A percentile compares a stretch with the other conserved stretches of the same genome.
Evolutionary conservation across 2,329 filamentous ascomycete genomes (phyloP).

Genomic region (Diaporthe australafricana): DNA sequence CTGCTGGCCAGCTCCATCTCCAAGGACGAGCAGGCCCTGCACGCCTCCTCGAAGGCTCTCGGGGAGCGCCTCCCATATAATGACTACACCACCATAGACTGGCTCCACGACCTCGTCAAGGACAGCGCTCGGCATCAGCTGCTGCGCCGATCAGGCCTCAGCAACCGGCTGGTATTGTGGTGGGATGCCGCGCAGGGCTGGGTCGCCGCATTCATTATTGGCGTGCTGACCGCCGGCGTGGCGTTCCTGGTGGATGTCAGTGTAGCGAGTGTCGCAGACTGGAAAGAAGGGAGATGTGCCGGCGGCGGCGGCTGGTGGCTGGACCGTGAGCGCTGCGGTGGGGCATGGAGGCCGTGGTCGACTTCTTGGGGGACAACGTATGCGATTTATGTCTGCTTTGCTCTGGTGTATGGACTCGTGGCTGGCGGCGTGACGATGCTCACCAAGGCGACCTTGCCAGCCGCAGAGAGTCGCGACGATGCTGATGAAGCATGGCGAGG

Average conservation of each 20-base stretch:
- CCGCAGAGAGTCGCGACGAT: slow-evolving; percentile 44
- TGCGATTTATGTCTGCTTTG: slow-evolving; percentile 43
- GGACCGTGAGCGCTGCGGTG: slow-evolving; percentile 63
- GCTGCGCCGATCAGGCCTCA: background rate
- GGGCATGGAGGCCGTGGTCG: slow-evolving; percentile 57
- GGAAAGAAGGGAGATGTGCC: slow-evolving; percentile 66
- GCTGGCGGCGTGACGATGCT: slow-evolving; percentile 44
- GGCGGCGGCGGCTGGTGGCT: slow-evolving; percentile 52
- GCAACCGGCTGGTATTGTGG: slow-evolving; percentile 54
- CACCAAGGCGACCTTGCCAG: slow-evolving; percentile 59
- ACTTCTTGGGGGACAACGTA: slow-evolving; percentile 41
- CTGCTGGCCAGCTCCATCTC: slow-evolving; percentile 47
- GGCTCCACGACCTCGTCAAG: slow-evolving; percentile 70
- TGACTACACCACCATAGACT: slow-evolving; percentile 72
- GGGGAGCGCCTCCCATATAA: slow-evolving; percentile 70
- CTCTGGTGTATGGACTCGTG: slow-evolving; percentile 42
- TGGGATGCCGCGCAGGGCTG: slow-evolving; percentile 66
- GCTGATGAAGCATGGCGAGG: background rate
- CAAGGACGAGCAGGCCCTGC: slow-evolving; percentile 46
- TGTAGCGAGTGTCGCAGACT: slow-evolving; percentile 65
- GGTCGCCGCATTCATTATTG: slow-evolving; percentile 65
- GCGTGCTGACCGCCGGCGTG: slow-evolving; percentile 63
- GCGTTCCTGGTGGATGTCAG: slow-evolving; percentile 65
- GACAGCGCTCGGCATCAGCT: slow-evolving; percentile 60
- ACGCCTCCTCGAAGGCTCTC: slow-evolving; percentile 49